Percentiles rank a stretch among this genome's conserved stretches.
phyloP scores from a whole-genome alignment of 1,139 yeast species.

The Wickerhamiella pararugosa region DNA sequence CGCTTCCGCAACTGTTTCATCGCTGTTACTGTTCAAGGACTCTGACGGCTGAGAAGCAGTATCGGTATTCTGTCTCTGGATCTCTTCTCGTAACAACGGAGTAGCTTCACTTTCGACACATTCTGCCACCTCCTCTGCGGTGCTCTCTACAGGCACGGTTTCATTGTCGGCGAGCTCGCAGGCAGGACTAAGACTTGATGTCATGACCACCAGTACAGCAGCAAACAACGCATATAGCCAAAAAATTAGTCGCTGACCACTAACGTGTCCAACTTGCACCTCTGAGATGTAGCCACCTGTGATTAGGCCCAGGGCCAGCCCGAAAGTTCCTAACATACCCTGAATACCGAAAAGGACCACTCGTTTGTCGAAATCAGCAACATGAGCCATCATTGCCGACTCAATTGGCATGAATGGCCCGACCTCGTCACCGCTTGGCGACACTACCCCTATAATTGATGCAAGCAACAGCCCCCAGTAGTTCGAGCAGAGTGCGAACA shows the following conservation, averaged over 20 bases:
- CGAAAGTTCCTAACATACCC: conserved; percentile 52
- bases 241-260: conserved; percentile 46
- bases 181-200: conserved; percentile 38
- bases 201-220: conserved; percentile 35
- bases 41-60: background rate
- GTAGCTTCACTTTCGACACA: conserved; percentile 1
- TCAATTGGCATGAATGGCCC: conserved; percentile 88
- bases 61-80: conserved; percentile 1
- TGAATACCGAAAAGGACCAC: conserved; percentile 66
- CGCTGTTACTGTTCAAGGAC: background rate
- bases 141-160: background rate
- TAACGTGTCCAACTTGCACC: conserved; percentile 18
- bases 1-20: background rate
- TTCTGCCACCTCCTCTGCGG: background rate
- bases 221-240: conserved; percentile 44
- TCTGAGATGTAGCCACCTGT: conserved; percentile 46
- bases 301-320: conserved; percentile 64
- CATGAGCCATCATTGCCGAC: conserved; percentile 72
- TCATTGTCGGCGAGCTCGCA: conserved; percentile 33
- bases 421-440: conserved; percentile 85
- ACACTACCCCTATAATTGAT: conserved; percentile 52
- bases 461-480: conserved; percentile 47
- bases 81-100: background rate
- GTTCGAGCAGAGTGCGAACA: conserved; percentile 41
- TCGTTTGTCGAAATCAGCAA: conserved; percentile 49